Conservation (phyloP, 2,329 filamentous ascomycete species). For the Dactylellina leptospora region DNA sequence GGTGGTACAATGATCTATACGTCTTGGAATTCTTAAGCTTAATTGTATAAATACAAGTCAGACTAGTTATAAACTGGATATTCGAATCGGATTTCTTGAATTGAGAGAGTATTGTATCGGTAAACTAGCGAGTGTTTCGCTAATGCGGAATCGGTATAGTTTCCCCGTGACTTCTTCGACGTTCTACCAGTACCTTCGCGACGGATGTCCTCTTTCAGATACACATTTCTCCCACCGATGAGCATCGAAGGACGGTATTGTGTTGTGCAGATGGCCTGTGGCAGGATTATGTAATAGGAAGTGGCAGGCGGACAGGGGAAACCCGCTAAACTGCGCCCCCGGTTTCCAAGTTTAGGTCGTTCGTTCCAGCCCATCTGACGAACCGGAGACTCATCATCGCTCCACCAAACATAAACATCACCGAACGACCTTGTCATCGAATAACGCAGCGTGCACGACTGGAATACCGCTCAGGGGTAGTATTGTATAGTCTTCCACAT, state of each 20-base stretch:
- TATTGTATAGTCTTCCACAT: constrained; percentile 8
- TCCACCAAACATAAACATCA: constrained; percentile 8
- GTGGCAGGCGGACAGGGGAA: constrained; percentile 16
- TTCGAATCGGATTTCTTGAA: no score
- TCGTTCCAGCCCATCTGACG: constrained; percentile 37
- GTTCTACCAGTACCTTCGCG: neutral
- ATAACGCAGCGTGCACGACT: neutral
- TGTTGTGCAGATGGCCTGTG: constrained; percentile 15
- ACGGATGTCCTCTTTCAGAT: no score
- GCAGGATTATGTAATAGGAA: constrained; percentile 16
- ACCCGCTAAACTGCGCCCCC: constrained; percentile 22
- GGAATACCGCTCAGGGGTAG: neutral
- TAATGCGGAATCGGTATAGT: no score
- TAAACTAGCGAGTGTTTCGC: no score
- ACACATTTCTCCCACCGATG: no score
- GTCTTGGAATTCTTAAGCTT: no score
- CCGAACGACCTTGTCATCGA: constrained; percentile 1
- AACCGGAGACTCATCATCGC: constrained; percentile 21
- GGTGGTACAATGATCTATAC: no score
- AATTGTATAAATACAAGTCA: no score
- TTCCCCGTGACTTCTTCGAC: neutral
- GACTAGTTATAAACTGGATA: no score
- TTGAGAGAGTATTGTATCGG: no score
- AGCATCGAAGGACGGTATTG: no score
- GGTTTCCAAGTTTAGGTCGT: constrained; percentile 44